These are phyloP conservation scores for Colletotrichum ledebouriae DNA, from an alignment of 2,329 filamentous ascomycete species.

Conservation along the genomic window DNA sequence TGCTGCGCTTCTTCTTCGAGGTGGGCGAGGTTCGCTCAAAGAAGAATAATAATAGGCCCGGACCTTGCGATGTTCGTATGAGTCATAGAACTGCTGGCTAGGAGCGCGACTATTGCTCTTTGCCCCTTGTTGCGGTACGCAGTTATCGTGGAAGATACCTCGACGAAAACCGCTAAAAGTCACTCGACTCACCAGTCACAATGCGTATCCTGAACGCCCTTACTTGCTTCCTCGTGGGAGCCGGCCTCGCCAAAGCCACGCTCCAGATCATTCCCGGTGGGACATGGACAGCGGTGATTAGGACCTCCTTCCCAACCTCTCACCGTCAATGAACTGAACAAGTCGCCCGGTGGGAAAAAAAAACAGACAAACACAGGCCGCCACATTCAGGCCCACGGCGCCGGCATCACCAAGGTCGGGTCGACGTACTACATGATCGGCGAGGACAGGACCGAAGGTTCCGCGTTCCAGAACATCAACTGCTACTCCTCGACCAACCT, in stretches of 20 bases:
- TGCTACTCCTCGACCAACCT: conserved; percentile 76
- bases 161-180: not conserved
- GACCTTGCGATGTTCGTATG: not conserved
- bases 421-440: conserved; percentile 76
- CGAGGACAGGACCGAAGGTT: conserved; percentile 76
- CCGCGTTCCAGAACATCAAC: conserved; percentile 73
- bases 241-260: conserved; percentile 35
- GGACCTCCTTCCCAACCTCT: not conserved
- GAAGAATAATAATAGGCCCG: not conserved
- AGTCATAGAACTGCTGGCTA: not conserved
- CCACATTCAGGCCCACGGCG: conserved; percentile 76
- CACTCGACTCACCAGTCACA: not conserved
- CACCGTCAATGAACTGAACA: conserved; percentile 1
- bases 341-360: not conserved
- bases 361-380: conserved; percentile 59
- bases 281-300: conserved; percentile 60
- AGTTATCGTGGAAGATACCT: not conserved
- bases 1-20: not conserved
- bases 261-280: conserved; percentile 59
- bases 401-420: conserved; percentile 66
- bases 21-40: not conserved
- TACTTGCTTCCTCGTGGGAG: conserved; percentile 26
- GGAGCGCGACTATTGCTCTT: not conserved
- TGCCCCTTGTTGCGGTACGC: not conserved
- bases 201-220: conserved; percentile 34